Percentiles rank a stretch among this genome's conserved stretches.
phyloP scores from a whole-genome alignment of 768 basidiomycete species.

The Amanita rimosa region DNA sequence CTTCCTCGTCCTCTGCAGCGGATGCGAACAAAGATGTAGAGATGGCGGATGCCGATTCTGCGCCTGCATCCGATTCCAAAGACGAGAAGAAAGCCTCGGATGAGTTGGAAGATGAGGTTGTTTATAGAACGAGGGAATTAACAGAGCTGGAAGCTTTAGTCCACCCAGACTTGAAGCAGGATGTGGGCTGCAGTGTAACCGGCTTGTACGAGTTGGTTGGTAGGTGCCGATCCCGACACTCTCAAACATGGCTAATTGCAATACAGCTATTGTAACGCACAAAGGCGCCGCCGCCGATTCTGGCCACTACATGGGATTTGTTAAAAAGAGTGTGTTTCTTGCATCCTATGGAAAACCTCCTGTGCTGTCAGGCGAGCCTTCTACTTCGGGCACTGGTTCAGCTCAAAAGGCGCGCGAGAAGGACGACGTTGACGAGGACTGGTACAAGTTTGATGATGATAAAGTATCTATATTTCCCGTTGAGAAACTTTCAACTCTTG shows the following conservation, averaged over 20 bases:
- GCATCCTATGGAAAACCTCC: constrained; percentile 18
- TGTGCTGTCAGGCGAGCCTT: constrained; percentile 9
- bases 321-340: constrained; percentile 66
- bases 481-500: constrained; percentile 76
- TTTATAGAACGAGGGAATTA: constrained; percentile 53
- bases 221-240: constrained; percentile 24
- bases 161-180: constrained; percentile 47
- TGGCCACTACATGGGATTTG: constrained; percentile 93
- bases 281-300: constrained; percentile 93
- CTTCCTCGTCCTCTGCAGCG: constrained; percentile 13
- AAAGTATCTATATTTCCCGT: constrained; percentile 80
- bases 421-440: constrained; percentile 65
- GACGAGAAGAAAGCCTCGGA: constrained; percentile 22
- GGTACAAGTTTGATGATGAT: constrained; percentile 97
- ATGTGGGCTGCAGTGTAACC: constrained; percentile 63
- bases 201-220: constrained; percentile 90
- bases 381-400: constrained; percentile 12
- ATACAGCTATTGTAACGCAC: constrained; percentile 87
- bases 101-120: constrained; percentile 55
- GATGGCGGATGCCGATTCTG: constrained; percentile 12
- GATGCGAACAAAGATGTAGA: constrained; percentile 13
- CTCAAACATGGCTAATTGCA: constrained; percentile 3
- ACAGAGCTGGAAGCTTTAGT: constrained; percentile 55
- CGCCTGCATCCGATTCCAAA: constrained; percentile 13
- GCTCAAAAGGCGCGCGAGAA: constrained; percentile 17